These are phyloP conservation scores for Dactylorhiza incarnata DNA, from an alignment of 106 monocot genomes.

Conservation along the genomic window DNA sequence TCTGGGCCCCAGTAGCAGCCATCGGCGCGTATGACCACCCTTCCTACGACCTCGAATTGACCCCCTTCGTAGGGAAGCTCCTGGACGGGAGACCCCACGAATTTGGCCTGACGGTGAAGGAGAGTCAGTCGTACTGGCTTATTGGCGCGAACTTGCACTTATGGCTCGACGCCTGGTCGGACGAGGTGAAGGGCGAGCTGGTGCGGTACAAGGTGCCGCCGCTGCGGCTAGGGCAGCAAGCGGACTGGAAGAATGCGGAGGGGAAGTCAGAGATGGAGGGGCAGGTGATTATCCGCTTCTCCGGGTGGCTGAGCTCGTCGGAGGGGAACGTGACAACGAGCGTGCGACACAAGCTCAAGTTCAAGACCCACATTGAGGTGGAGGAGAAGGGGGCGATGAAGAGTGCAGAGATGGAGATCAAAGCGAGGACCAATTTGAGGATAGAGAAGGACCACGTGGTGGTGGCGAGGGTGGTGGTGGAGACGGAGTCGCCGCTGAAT, in stretches of 20 bases:
- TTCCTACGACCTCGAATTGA: slow-evolving; percentile 42
- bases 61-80: slow-evolving; percentile 30
- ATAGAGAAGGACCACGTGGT: slow-evolving; percentile 11
- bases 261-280: slow-evolving; percentile 28
- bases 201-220: slow-evolving; percentile 17
- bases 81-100: slow-evolving; percentile 22
- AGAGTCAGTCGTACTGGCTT: slow-evolving; percentile 26
- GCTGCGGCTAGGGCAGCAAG: slow-evolving; percentile 2
- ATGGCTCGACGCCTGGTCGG: slow-evolving; percentile 30
- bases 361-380: slow-evolving; percentile 25
- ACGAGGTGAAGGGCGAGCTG: slow-evolving; percentile 13
- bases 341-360: slow-evolving; percentile 18
- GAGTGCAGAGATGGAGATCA: slow-evolving; percentile 13
- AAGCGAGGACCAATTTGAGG: slow-evolving; percentile 19
- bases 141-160: slow-evolving; percentile 37
- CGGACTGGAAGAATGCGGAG: slow-evolving; percentile 13
- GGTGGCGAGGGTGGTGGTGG: slow-evolving; percentile 5
- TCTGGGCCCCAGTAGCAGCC: slow-evolving; percentile 41
- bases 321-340: slow-evolving; percentile 27
- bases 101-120: slow-evolving; percentile 21
- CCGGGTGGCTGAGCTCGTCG: slow-evolving; percentile 38
- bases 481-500: slow-evolving; percentile 12
- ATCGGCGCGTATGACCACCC: slow-evolving; percentile 39
- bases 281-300: slow-evolving; percentile 15
- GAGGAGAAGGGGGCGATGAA: slow-evolving; percentile 20